Conservation (phyloP, 306 rosid genomes). For the Fragaria ananassa region DNA sequence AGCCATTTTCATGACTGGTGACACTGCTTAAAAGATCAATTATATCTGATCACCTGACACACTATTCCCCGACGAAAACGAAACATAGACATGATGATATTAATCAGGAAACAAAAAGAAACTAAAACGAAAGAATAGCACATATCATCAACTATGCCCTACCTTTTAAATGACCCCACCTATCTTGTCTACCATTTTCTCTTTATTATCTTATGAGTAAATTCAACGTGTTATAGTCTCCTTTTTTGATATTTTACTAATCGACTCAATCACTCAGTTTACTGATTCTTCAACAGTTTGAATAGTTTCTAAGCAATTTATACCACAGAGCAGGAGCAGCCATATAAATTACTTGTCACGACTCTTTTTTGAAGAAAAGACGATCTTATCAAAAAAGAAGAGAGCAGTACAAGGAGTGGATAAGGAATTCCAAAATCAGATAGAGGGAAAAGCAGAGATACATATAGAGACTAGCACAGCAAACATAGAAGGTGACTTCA, state of each 20-base stretch:
- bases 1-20: constrained; percentile 5
- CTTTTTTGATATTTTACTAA: not conserved
- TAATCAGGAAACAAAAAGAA: not conserved
- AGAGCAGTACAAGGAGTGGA: not conserved
- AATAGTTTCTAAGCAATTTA: not conserved
- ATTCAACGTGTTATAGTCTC: not conserved
- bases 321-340: not conserved
- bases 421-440: not conserved
- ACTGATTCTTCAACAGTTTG: not conserved
- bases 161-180: not conserved
- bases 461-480: not conserved
- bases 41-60: not conserved
- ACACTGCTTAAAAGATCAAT: constrained; percentile 15
- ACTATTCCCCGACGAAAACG: not conserved
- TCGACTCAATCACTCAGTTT: not conserved
- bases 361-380: not conserved
- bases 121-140: not conserved
- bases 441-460: not conserved
- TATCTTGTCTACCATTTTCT: not conserved
- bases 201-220: not conserved
- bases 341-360: not conserved
- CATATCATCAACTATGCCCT: not conserved
- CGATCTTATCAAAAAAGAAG: not conserved
- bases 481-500: not conserved
- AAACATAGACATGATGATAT: not conserved